Conservation (phyloP, 495 filamentous ascomycete genomes). For the Cercophora newfieldiana region DNA sequence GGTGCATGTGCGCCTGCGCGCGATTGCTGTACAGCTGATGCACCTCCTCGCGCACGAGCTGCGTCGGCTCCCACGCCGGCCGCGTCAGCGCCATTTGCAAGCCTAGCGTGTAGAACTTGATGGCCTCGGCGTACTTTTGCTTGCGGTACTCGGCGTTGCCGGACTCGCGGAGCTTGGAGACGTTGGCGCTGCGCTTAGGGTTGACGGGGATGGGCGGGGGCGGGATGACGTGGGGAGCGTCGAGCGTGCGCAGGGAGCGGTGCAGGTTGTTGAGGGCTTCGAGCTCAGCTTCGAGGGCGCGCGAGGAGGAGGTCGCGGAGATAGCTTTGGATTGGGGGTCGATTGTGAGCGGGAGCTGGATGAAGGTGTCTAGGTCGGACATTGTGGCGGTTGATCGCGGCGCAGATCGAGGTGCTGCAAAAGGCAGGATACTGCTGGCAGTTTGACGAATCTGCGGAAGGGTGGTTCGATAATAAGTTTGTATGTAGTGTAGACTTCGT, state of each 20-base stretch:
- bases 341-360: slow-evolving; percentile 74
- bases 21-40: slow-evolving; percentile 78
- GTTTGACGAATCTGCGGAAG: too few species aligned
- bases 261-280: slow-evolving; percentile 71
- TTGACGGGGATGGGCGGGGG: slow-evolving; percentile 80
- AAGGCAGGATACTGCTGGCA: neutral
- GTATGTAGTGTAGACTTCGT: too few species aligned
- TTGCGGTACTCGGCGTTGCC: slow-evolving; percentile 84
- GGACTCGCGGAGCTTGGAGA: slow-evolving; percentile 85
- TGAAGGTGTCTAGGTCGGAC: slow-evolving; percentile 74
- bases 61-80: slow-evolving; percentile 82
- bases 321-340: slow-evolving; percentile 74
- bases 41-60: slow-evolving; percentile 80
- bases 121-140: slow-evolving; percentile 68
- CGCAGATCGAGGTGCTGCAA: too few species aligned
- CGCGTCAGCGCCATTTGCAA: slow-evolving; percentile 83
- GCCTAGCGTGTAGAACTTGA: slow-evolving; percentile 76
- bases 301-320: slow-evolving; percentile 31
- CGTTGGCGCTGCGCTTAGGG: slow-evolving; percentile 80
- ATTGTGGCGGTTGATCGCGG: slow-evolving; percentile 45
- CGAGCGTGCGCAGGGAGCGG: slow-evolving; percentile 63
- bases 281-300: slow-evolving; percentile 64
- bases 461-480: neutral
- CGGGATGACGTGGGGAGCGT: slow-evolving; percentile 56
- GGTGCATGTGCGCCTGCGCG: slow-evolving; percentile 84